Base-by-base conservation (phyloP, 345 rosid species). In the Euphorbia tirucalli region DNA sequence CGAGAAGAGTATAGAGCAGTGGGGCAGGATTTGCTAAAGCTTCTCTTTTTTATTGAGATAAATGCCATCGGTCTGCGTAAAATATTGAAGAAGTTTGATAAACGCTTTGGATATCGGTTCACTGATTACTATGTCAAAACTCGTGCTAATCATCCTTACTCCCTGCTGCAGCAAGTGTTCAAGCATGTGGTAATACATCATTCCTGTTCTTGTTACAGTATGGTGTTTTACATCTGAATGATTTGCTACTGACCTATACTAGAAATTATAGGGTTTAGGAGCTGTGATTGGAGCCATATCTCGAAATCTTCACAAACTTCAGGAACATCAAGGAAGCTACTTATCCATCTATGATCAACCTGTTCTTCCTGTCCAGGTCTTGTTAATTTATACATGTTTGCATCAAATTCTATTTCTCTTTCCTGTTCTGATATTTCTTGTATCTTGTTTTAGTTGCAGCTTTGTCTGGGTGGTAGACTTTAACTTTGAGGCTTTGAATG, bases 221-320 rank as follows among this genome's bases (percentile, higher is more conserved):
- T 32, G 35, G 16, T 37, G 39, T 15, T 39, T 43, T 31, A 0
- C 50, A 31, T 39, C 50, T 44, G 25, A 5, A 66, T 60, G 63
- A 68, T 24, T 75, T 76, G 71, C 52, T 69, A 66, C 54, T 73
- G 62, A 63, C 54, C 7, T 15, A 44, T 32, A 24, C 52, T 50
- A 55, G 52, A 71, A 56, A 72, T 64, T 83, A 61, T 80, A 95
- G 99, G 98, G 99, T 30, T 76, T 96, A 49, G 99, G 98, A 62
- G 99, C 99, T 68, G 99, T 96, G 83, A 90, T 89, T 76, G 98
- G 99, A 57, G 99, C 99, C 19, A 77, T 96, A 71, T 96, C 99
- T 43, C 97, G 99, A 44, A 96, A 96, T 84, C 96, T 96, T 68
- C 98, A 94, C 71, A 98, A 96, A 65, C 98, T 96, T 79, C 98